phyloP scores from a whole-genome alignment of 768 basidiomycete genomes.

The Tulasnella sp. region DNA sequence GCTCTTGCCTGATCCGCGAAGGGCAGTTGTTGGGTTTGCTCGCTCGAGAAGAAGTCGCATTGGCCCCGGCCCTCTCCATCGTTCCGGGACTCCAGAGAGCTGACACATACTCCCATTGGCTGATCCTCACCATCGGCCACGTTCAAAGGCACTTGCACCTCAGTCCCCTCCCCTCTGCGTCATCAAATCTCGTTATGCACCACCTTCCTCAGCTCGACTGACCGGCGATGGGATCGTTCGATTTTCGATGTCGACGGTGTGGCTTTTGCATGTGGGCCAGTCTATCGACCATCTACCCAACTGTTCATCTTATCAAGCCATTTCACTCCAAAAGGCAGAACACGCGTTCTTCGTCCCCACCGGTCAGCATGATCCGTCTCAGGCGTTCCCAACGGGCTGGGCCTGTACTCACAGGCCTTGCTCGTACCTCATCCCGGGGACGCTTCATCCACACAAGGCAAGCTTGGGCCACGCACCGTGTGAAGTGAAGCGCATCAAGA shows the following conservation, averaged over 20 bases:
- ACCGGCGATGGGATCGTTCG: background rate
- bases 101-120: background rate
- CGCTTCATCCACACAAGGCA: background rate
- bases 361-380: background rate
- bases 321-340: background rate
- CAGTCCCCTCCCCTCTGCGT: background rate
- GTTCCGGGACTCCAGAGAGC: background rate
- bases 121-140: background rate
- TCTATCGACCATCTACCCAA: background rate
- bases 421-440: background rate
- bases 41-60: background rate
- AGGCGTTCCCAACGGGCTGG: background rate
- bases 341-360: background rate
- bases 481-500: background rate
- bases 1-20: background rate
- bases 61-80: background rate
- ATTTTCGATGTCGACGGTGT: background rate
- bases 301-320: background rate
- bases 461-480: background rate
- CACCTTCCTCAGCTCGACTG: background rate
- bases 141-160: constrained; percentile 1
- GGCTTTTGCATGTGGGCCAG: background rate
- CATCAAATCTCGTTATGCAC: background rate
- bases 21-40: background rate
- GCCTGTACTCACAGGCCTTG: background rate